phyloP scores from a whole-genome alignment of 2,329 filamentous ascomycete genomes.

The Coniochaeta hoffmannii region DNA sequence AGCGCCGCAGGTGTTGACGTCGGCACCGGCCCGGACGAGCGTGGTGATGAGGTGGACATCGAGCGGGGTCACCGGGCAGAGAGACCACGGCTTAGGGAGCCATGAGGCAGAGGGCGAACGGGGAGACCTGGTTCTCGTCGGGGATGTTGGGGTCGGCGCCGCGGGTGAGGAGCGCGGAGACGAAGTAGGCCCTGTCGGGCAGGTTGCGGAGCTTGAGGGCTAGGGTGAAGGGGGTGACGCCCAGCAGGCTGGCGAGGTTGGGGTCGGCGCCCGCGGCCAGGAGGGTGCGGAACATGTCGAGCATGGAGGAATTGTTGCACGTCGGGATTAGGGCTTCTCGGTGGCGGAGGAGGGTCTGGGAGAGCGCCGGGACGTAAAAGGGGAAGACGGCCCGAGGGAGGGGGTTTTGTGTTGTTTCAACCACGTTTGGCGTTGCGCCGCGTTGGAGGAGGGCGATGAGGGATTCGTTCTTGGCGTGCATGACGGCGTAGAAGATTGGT shows the following conservation, averaged over 20 bases:
- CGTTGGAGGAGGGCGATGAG: neutral
- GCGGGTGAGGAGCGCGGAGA: neutral
- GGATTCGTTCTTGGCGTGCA: neutral
- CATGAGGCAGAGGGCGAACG: neutral
- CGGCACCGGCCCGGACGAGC: neutral
- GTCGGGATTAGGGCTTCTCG: neutral
- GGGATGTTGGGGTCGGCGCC: neutral
- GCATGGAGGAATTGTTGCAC: neutral
- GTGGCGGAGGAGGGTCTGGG: neutral
- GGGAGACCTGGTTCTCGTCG: neutral
- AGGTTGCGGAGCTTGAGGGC: neutral
- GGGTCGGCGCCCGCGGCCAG: neutral
- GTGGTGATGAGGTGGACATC: neutral
- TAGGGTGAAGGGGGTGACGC: neutral
- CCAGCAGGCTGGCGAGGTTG: neutral
- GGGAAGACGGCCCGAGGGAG: neutral
- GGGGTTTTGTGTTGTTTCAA: neutral
- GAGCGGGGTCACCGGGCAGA: neutral
- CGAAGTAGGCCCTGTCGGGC: neutral
- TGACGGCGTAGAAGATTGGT: neutral
- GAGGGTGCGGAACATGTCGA: neutral
- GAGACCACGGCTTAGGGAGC: neutral
- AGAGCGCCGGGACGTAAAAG: neutral
- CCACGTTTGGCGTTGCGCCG: neutral
- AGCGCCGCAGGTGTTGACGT: neutral